These are phyloP conservation scores for Fusarium illudens DNA, from an alignment of 2,329 filamentous ascomycete genomes.

Conservation along the genomic window DNA sequence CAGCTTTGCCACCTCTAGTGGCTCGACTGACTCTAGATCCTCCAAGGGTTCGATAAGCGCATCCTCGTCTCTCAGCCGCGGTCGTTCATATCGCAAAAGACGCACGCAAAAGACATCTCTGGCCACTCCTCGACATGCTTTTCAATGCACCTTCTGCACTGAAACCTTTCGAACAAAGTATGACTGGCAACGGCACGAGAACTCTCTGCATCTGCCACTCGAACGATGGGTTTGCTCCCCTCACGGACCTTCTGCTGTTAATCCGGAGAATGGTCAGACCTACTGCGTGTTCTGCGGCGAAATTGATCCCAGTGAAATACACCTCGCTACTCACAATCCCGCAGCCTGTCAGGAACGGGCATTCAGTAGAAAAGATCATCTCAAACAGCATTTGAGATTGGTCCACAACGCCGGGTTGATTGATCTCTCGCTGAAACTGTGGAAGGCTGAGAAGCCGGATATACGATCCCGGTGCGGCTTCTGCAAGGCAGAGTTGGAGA, in stretches of 20 bases:
- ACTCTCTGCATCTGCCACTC: conserved; percentile 55
- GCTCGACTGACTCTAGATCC: conserved; percentile 25
- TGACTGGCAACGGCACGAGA: conserved; percentile 61
- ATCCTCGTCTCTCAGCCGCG: conserved; percentile 9
- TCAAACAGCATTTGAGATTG: conserved; percentile 53
- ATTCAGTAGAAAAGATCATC: conserved; percentile 55
- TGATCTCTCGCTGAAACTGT: conserved; percentile 36
- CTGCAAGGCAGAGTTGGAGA: conserved; percentile 47
- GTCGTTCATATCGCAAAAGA: conserved; percentile 16
- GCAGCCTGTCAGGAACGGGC: conserved; percentile 59
- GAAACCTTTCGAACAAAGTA: conserved; percentile 56
- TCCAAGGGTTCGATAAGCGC: conserved; percentile 19
- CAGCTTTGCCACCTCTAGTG: conserved; percentile 29
- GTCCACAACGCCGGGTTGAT: conserved; percentile 53
- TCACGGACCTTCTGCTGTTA: conserved; percentile 44
- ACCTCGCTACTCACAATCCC: conserved; percentile 49
- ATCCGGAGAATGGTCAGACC: conserved; percentile 43
- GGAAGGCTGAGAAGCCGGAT: conserved; percentile 48
- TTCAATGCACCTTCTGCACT: conserved; percentile 57
- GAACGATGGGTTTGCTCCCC: conserved; percentile 57
- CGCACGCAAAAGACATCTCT: conserved; percentile 12
- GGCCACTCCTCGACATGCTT: conserved; percentile 25
- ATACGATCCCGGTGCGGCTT: conserved; percentile 53
- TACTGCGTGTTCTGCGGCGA: conserved; percentile 51
- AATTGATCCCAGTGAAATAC: conserved; percentile 41